Evolutionary conservation across 768 basidiomycete genomes (phyloP), one percentile per base, ranked within the genome.

Genomic region (Panaeolus cyanescens): DNA sequence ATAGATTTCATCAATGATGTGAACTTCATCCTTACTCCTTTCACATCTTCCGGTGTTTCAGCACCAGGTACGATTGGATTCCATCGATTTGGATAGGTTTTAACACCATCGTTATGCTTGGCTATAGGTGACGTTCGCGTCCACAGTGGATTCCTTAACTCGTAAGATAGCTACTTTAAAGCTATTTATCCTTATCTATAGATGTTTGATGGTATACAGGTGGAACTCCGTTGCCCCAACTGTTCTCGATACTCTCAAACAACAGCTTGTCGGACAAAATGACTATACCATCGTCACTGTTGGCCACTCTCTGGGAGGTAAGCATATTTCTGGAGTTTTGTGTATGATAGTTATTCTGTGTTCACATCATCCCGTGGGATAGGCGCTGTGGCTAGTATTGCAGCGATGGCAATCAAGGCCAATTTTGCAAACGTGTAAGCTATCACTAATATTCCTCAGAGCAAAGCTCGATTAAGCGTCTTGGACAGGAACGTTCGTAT

Each of bases 301-400:
- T 15, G 83, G 83, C 0, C 83, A 85, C 63, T 84, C 83, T 0
- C 67, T 84, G 9, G 83, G 83, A 6, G 83, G 83, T 9, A 42
- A 34, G n/a, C n/a, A n/a, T n/a, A n/a, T n/a, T n/a, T n/a, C n/a
- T n/a, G n/a, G n/a, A n/a, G n/a, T n/a, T n/a, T n/a, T n/a, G n/a
- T n/a, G n/a, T n/a, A n/a, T n/a, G n/a, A n/a, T n/a, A n/a, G n/a
- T n/a, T n/a, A n/a, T n/a, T n/a, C n/a, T n/a, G n/a, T n/a, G n/a
- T n/a, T n/a, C n/a, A n/a, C n/a, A n/a, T n/a, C n/a, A n/a, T n/a
- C n/a, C n/a, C n/a, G n/a, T n/a, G n/a, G n/a, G n/a, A n/a, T n/a
- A n/a, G n/a, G n/a, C n/a, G n/a, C n/a, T n/a, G n/a, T n/a, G n/a
- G n/a, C n/a, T n/a, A n/a, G n/a, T n/a, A n/a, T n/a, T n/a, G n/a